A percentile compares a stretch with the other conserved stretches of the same genome.
Conservation (phyloP, 2,329 filamentous ascomycete genomes). For the Neofusicoccum parvum region DNA sequence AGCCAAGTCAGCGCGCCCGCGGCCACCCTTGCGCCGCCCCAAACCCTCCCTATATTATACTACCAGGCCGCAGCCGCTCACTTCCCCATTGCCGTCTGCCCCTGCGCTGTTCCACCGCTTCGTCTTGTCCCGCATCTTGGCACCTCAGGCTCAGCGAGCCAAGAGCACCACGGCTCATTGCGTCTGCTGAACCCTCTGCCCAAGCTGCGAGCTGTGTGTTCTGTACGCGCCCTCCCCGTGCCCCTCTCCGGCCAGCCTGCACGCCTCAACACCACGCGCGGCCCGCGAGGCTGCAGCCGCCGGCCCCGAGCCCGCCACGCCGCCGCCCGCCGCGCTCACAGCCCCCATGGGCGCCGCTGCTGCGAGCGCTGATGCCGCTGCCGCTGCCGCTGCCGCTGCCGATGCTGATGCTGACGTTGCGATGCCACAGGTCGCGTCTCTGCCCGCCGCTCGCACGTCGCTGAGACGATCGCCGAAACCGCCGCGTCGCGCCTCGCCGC, state of each 20-base stretch:
- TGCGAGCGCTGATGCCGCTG: not conserved
- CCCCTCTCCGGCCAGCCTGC: not conserved
- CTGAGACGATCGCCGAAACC: slow-evolving; percentile 7
- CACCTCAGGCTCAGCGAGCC: slow-evolving; percentile 15
- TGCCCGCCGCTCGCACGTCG: not conserved
- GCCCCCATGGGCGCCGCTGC: not conserved
- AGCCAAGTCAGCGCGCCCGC: not conserved
- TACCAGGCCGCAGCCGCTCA: not conserved
- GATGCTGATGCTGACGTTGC: slow-evolving; percentile 16
- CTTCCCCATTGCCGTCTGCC: slow-evolving; percentile 12
- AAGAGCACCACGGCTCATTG: slow-evolving; percentile 8
- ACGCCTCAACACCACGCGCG: not conserved
- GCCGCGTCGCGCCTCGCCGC: slow-evolving; percentile 9
- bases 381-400: not conserved
- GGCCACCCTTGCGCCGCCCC: slow-evolving; percentile 17
- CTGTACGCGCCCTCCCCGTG: not conserved
- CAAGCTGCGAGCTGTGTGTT: not conserved
- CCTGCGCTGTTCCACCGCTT: slow-evolving; percentile 21
- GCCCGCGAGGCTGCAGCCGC: not conserved
- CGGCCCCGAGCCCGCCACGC: not conserved
- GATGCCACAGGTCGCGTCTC: slow-evolving; percentile 6
- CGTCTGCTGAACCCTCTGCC: not conserved
- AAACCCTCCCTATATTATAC: slow-evolving; percentile 13
- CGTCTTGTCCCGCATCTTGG: slow-evolving; percentile 20
- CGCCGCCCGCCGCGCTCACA: not conserved